phyloP scores from a whole-genome alignment of 2,329 filamentous ascomycete genomes.

The Penicillium vulpinum region DNA sequence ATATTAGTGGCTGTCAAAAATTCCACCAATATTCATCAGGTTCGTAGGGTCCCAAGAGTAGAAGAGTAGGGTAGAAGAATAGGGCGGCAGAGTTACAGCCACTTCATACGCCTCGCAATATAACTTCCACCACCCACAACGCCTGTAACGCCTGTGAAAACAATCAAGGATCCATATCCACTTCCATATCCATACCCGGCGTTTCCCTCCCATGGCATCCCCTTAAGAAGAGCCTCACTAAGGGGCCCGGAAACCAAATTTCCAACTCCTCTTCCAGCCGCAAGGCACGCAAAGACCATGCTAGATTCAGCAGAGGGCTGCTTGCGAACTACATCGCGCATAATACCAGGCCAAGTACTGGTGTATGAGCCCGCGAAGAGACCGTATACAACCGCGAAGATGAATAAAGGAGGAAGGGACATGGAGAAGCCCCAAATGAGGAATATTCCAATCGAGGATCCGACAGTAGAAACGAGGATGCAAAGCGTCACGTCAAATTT shows the following conservation, averaged over 20 bases:
- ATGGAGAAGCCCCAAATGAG: constrained; percentile 51
- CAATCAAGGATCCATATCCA: constrained; percentile 30
- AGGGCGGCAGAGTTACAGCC: background rate
- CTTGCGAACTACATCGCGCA: constrained; percentile 44
- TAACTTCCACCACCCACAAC: constrained; percentile 17
- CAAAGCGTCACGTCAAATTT: constrained; percentile 41
- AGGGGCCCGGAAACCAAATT: constrained; percentile 53
- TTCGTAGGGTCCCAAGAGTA: background rate
- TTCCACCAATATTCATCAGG: background rate
- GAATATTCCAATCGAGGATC: constrained; percentile 45
- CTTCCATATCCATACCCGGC: constrained; percentile 28
- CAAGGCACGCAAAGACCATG: constrained; percentile 52
- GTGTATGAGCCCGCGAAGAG: constrained; percentile 49
- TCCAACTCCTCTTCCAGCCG: constrained; percentile 53
- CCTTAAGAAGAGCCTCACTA: constrained; percentile 43
- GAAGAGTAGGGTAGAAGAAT: too few relatives aligned
- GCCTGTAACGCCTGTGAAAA: constrained; percentile 30
- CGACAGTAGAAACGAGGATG: constrained; percentile 44
- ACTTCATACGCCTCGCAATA: background rate
- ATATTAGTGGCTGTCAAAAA: background rate
- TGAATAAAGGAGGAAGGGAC: constrained; percentile 42
- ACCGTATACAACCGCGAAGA: constrained; percentile 49
- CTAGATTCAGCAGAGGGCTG: constrained; percentile 45
- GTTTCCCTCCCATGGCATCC: constrained; percentile 19
- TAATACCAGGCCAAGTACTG: constrained; percentile 48